phyloP scores from a whole-genome alignment of 2,329 filamentous ascomycete species.

The Tolypocladium tundrense region DNA sequence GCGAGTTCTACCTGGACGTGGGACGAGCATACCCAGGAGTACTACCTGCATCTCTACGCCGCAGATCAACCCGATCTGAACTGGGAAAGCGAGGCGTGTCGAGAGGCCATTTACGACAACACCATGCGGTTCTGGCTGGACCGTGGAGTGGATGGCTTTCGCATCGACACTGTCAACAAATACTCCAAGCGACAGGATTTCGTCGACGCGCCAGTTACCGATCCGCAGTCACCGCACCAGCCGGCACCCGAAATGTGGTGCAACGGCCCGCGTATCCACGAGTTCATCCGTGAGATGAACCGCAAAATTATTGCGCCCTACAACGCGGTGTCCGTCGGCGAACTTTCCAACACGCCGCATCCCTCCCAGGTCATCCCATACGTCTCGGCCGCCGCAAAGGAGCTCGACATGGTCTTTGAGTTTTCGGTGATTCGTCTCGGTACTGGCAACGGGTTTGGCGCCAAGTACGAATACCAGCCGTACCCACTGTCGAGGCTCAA shows the following conservation, averaged over 20 bases:
- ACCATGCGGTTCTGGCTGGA: conserved; percentile 68
- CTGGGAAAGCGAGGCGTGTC: conserved; percentile 59
- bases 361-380: conserved; percentile 42
- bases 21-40: conserved; percentile 39
- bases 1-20: conserved; percentile 40
- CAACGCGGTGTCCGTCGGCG: conserved; percentile 51
- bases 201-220: conserved; percentile 38
- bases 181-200: conserved; percentile 51
- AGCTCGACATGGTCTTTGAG: conserved; percentile 53
- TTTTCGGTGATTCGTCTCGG: conserved; percentile 47
- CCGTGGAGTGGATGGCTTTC: conserved; percentile 53
- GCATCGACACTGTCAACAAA: conserved; percentile 59
- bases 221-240: conserved; percentile 25
- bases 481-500: conserved; percentile 36
- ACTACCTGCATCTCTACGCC: conserved; percentile 53
- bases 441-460: conserved; percentile 32
- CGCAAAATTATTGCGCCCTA: conserved; percentile 41
- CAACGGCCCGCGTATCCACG: conserved; percentile 52
- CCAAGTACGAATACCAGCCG: conserved; percentile 39
- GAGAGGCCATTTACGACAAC: conserved; percentile 54
- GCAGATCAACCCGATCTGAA: conserved; percentile 67
- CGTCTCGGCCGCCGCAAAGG: conserved; percentile 38
- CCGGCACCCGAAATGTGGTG: conserved; percentile 41
- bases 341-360: conserved; percentile 46
- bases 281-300: conserved; percentile 51